Conservation (phyloP, 2,329 filamentous ascomycete species). For the Incumbomyces delicatus region DNA sequence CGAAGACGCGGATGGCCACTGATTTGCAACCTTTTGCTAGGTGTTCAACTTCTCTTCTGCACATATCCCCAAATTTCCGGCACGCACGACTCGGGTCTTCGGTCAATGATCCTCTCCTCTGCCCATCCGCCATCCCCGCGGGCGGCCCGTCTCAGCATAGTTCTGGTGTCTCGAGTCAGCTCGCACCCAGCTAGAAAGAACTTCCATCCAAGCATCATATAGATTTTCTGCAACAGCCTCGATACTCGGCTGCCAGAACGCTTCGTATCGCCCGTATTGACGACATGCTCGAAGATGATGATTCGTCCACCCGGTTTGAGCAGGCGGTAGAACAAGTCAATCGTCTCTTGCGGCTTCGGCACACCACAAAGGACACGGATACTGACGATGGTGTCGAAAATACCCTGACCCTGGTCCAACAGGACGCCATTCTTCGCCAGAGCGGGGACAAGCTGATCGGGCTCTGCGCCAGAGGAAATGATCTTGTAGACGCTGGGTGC, state of each 20-base stretch:
- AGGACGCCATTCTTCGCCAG: constrained; percentile 33
- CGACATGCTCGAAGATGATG: constrained; percentile 47
- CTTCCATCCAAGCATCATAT: constrained; percentile 38
- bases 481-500: constrained; percentile 32
- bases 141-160: constrained; percentile 9
- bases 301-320: constrained; percentile 46
- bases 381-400: constrained; percentile 47
- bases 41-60: constrained; percentile 6
- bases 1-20: too few species aligned
- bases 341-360: constrained; percentile 36
- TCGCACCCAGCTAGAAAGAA: constrained; percentile 44
- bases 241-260: constrained; percentile 22
- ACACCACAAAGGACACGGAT: constrained; percentile 47
- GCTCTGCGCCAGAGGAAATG: constrained; percentile 39
- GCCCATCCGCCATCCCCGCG: constrained; percentile 9
- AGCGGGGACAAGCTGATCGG: constrained; percentile 36
- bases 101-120: background rate
- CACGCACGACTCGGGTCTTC: background rate
- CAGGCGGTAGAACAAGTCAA: constrained; percentile 38
- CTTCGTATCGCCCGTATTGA: constrained; percentile 36
- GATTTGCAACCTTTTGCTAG: too few species aligned
- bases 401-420: constrained; percentile 13
- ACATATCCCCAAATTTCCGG: constrained; percentile 6
- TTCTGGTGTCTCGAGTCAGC: constrained; percentile 23
- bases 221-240: constrained; percentile 37